Evolutionary conservation across 1,284 basidiomycete genomes (phyloP).

Genomic region (Agroathelia rolfsii): DNA sequence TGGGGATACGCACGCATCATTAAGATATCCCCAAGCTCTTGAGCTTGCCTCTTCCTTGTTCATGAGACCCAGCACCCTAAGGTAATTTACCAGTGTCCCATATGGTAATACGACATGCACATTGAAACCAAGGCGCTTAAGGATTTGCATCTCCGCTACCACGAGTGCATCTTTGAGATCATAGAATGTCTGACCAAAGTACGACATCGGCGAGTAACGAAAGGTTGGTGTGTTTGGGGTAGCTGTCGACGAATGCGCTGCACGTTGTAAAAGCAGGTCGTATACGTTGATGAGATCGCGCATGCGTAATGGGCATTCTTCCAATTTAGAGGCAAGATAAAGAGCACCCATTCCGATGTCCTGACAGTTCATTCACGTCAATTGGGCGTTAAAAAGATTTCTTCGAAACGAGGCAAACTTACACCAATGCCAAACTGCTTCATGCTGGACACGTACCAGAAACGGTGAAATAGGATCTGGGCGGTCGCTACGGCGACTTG

Average conservation of each 20-base stretch:
- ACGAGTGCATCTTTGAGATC: slow-evolving; percentile 86
- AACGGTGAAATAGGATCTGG: slow-evolving; percentile 92
- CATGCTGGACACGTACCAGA: slow-evolving; percentile 95
- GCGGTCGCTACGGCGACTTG: slow-evolving; percentile 96
- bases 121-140: slow-evolving; percentile 89
- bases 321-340: slow-evolving; percentile 91
- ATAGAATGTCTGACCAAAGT: slow-evolving; percentile 77
- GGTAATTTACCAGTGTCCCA: slow-evolving; percentile 90
- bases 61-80: slow-evolving; percentile 80
- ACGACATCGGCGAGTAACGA: slow-evolving; percentile 75
- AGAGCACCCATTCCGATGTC: slow-evolving; percentile 90
- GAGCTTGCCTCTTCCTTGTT: slow-evolving; percentile 62
- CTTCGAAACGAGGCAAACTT: slow-evolving; percentile 20
- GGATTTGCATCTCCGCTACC: slow-evolving; percentile 93
- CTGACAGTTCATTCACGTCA: slow-evolving; percentile 28
- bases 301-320: slow-evolving; percentile 87
- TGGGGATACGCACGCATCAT: slow-evolving; percentile 64
- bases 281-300: slow-evolving; percentile 93
- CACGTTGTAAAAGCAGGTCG: slow-evolving; percentile 72
- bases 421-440: slow-evolving; percentile 88
- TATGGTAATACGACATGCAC: slow-evolving; percentile 88
- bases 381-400: slow-evolving; percentile 7
- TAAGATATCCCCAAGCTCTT: slow-evolving; percentile 82
- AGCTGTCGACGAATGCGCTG: slow-evolving; percentile 29
- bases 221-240: slow-evolving; percentile 36